Percentiles rank a stretch among this genome's conserved stretches.
Evolutionary conservation across 164 flowering plant species (phyloP).

Genomic region (Protea cynaroides): DNA sequence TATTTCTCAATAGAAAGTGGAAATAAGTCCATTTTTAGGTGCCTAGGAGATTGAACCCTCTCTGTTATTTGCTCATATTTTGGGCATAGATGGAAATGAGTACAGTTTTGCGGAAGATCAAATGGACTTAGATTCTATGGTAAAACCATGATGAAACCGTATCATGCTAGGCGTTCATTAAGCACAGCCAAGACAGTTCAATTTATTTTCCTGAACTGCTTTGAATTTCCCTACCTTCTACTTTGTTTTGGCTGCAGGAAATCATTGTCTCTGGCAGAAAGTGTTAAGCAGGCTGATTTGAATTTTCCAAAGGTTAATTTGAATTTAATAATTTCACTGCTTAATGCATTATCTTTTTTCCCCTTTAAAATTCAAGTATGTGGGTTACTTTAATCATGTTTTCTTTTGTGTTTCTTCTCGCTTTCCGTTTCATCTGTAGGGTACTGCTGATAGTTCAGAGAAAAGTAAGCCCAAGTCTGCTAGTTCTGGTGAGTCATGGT

Average conservation of each 20-base stretch:
- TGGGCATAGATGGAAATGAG: too few relatives aligned
- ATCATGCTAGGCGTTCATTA: too few relatives aligned
- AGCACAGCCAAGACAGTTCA: neutral
- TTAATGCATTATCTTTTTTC: neutral
- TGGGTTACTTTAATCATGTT: neutral
- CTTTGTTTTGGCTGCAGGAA: constrained; percentile 18
- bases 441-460: constrained; percentile 19
- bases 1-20: too few relatives aligned
- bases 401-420: neutral
- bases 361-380: neutral
- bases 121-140: too few relatives aligned
- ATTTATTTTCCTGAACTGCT: neutral
- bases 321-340: neutral
- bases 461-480: constrained; percentile 23
- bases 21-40: too few relatives aligned
- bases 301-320: constrained; percentile 22
- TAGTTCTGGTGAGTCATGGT: constrained; percentile 32
- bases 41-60: too few relatives aligned
- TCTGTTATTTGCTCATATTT: too few relatives aligned
- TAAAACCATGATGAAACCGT: too few relatives aligned
- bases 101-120: too few relatives aligned
- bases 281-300: constrained; percentile 7
- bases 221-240: neutral
- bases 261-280: constrained; percentile 15
- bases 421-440: constrained; percentile 22